These are phyloP conservation scores for Mycena capillaripes DNA, from an alignment of 768 basidiomycete species.

Conservation along the genomic window DNA sequence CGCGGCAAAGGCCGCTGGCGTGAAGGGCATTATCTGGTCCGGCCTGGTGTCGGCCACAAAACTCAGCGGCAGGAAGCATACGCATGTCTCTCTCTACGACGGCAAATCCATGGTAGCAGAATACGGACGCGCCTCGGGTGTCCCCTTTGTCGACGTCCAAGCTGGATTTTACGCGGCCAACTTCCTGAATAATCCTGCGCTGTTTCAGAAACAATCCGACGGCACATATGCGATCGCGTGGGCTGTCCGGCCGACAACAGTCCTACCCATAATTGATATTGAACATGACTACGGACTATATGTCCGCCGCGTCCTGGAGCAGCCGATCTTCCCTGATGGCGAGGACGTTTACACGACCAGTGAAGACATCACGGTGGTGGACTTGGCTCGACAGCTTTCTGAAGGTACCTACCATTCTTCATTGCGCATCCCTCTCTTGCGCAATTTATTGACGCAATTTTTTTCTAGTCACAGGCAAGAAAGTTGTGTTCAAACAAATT, in stretches of 20 bases:
- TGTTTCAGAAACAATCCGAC: not conserved
- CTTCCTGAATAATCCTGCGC: not conserved
- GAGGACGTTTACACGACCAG: not conserved
- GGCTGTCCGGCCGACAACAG: not conserved
- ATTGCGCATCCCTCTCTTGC: too few relatives aligned
- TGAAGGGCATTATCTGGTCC: conserved; percentile 25
- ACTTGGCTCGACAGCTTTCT: conserved; percentile 3
- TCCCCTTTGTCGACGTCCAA: conserved; percentile 32
- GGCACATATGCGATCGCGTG: not conserved
- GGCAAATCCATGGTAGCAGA: conserved; percentile 21
- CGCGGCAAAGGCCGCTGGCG: conserved; percentile 25
- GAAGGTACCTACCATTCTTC: not conserved
- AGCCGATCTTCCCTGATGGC: conserved; percentile 19
- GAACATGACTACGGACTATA: conserved; percentile 27
- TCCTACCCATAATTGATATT: conserved; percentile 24
- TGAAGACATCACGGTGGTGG: conserved; percentile 13
- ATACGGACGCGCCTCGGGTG: conserved; percentile 13
- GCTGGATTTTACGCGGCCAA: conserved; percentile 22
- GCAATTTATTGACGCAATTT: not conserved
- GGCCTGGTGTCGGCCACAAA: not conserved
- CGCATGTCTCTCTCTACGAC: conserved; percentile 8
- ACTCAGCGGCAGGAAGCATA: conserved; percentile 12
- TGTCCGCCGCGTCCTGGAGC: conserved; percentile 21
- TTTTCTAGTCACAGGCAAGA: not conserved
- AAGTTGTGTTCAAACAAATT: conserved; percentile 8